These are phyloP conservation scores for Draba incana DNA, from an alignment of 345 rosid genomes.

Conservation along the genomic window DNA sequence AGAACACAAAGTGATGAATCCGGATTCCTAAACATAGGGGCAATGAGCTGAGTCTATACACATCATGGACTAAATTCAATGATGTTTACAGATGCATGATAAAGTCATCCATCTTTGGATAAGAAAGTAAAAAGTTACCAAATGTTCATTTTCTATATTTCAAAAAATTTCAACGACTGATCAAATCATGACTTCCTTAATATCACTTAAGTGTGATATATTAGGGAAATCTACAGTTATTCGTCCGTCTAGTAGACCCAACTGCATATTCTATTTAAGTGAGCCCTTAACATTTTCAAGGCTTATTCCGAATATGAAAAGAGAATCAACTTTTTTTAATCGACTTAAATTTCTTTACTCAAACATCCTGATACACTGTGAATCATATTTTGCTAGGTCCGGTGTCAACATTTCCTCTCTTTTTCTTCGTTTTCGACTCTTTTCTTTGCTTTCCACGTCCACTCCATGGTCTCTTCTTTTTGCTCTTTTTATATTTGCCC, in stretches of 20 bases:
- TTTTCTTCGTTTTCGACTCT: too few species aligned
- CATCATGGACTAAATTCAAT: too few species aligned
- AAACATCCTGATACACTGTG: too few species aligned
- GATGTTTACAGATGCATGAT: constrained; percentile 57
- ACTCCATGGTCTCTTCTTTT: too few species aligned
- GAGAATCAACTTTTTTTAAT: not conserved
- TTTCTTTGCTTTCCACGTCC: too few species aligned
- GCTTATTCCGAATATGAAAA: not conserved
- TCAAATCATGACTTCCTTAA: not conserved
- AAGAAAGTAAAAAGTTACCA: not conserved
- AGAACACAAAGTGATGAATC: not conserved
- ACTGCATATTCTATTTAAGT: not conserved
- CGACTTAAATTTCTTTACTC: too few species aligned
- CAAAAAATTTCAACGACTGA: not conserved
- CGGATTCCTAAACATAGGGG: too few species aligned
- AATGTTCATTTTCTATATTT: not conserved
- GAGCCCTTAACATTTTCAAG: not conserved
- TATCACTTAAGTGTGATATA: not conserved
- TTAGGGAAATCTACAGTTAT: not conserved
- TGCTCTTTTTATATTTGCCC: too few species aligned
- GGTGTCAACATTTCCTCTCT: too few species aligned
- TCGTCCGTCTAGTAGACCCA: not conserved
- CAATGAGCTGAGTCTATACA: too few species aligned
- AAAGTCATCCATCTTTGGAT: constrained; percentile 49
- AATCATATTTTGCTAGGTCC: too few species aligned